Base-by-base conservation (phyloP, 2,329 filamentous ascomycete genomes). In the Cladosporium velox region DNA sequence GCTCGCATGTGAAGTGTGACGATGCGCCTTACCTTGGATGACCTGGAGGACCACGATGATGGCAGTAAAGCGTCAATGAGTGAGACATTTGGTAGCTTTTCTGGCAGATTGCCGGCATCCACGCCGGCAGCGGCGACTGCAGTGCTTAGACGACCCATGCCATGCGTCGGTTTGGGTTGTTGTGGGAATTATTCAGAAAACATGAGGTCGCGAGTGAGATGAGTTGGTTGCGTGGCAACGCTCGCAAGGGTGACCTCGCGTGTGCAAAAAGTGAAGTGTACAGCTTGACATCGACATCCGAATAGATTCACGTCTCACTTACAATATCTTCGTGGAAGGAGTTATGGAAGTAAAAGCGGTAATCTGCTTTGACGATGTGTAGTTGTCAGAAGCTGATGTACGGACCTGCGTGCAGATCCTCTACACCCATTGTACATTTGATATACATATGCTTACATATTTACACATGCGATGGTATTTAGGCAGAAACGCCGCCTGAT, bases 1-100 rank as follows among this genome's bases (percentile, higher is more conserved):
- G n/a, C n/a, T 47, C 7, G 14, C 28, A 30, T 52, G 49, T 52
- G 24, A 30, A 52, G 24, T 52, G 49, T n/a, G 24, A 52, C 12
- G 49, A 30, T 30, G 24, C 24, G 24, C 15, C 24, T 52, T 64
- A 57, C 61, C 51, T 64, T 44, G 26, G 28, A n/a, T 10, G 38
- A 38, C 49, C 24, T 63, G 7, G 21, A 52, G 12, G 51, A 47
- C 51, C 34, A 54, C 1, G 64, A 65, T 30, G 67, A 59, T 15
- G 74, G 74, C 12, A 76, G 67, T 11, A 76, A 67, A n/a, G 72
- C 71, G 59, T 76, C 74, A n/a, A 74, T 67, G 21, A 75, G 30
- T 2, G 74, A 76, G n/a, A 76, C 64, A 24, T 65, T 68, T 3
- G 74, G 74, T 0, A 75, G 67, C 15, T 66, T 65, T n/a, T 68